These are phyloP conservation scores for Ramaria sp. DNA, from an alignment of 768 basidiomycete genomes.

Conservation along the genomic window DNA sequence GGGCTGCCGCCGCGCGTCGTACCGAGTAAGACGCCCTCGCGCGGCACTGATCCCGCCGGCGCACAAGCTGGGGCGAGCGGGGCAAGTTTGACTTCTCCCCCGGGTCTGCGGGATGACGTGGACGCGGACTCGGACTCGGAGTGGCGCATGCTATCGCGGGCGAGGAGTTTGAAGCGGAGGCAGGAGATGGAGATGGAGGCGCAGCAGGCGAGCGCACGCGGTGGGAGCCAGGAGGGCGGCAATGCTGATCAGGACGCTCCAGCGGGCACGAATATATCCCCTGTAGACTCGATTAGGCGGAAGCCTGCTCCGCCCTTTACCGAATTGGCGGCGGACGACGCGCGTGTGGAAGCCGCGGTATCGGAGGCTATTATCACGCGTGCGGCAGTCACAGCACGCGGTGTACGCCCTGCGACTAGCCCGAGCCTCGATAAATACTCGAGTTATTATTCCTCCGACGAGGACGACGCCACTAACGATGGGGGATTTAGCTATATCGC, in stretches of 20 bases:
- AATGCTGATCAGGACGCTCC: neutral
- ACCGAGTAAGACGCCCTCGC: neutral
- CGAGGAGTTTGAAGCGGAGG: neutral
- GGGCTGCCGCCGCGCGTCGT: constrained; percentile 25
- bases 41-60: neutral
- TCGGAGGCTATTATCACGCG: neutral
- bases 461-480: neutral
- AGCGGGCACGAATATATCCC: neutral
- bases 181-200: too few species aligned
- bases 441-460: neutral
- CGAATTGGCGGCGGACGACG: too few species aligned
- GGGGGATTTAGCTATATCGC: too few species aligned
- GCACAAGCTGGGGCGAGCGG: too few species aligned
- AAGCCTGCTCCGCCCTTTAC: neutral
- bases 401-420: neutral
- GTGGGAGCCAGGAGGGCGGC: too few species aligned
- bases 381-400: neutral
- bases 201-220: neutral
- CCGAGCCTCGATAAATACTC: neutral
- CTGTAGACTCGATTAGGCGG: neutral
- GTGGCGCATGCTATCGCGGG: neutral
- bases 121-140: neutral
- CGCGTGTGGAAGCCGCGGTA: neutral
- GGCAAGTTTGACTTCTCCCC: neutral
- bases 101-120: neutral